Evolutionary conservation across 208 protist genomes (phyloP).

Genomic region (Leptomonas pyrrhocoris): DNA sequence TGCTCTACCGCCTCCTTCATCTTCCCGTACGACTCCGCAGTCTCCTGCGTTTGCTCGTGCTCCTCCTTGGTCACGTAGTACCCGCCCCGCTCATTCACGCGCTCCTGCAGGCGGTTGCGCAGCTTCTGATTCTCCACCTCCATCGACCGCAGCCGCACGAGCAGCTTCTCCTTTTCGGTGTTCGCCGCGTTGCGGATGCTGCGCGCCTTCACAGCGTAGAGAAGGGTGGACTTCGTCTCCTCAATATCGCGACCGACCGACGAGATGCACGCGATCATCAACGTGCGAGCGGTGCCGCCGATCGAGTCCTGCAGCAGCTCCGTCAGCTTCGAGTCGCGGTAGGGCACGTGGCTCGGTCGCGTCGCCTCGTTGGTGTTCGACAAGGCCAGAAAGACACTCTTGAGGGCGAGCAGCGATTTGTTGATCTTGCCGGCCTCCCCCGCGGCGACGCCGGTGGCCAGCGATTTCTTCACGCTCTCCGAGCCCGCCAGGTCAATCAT

Average conservation of each 20-base stretch:
- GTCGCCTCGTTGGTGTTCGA: slow-evolving; percentile 84
- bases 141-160: slow-evolving; percentile 78
- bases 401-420: slow-evolving; percentile 91
- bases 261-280: slow-evolving; percentile 96
- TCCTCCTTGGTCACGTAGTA: slow-evolving; percentile 87
- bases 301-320: slow-evolving; percentile 95
- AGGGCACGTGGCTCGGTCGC: slow-evolving; percentile 90
- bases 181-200: slow-evolving; percentile 94
- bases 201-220: slow-evolving; percentile 94
- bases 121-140: slow-evolving; percentile 87
- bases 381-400: slow-evolving; percentile 93
- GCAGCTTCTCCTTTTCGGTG: slow-evolving; percentile 81
- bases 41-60: slow-evolving; percentile 66
- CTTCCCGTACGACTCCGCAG: slow-evolving; percentile 60
- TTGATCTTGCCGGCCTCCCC: slow-evolving; percentile 94
- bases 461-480: slow-evolving; percentile 94
- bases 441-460: slow-evolving; percentile 79
- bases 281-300: slow-evolving; percentile 90
- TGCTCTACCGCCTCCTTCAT: slow-evolving; percentile 59
- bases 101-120: slow-evolving; percentile 88
- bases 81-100: slow-evolving; percentile 80
- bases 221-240: slow-evolving; percentile 95
- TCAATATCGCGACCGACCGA: slow-evolving; percentile 94
- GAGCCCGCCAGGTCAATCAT: slow-evolving; percentile 96
- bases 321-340: slow-evolving; percentile 95